Evolutionary conservation across 192 early-diverging fungal species (phyloP), one percentile per base, ranked within the genome.

Genomic region (Umbelopsis ramanniana): DNA sequence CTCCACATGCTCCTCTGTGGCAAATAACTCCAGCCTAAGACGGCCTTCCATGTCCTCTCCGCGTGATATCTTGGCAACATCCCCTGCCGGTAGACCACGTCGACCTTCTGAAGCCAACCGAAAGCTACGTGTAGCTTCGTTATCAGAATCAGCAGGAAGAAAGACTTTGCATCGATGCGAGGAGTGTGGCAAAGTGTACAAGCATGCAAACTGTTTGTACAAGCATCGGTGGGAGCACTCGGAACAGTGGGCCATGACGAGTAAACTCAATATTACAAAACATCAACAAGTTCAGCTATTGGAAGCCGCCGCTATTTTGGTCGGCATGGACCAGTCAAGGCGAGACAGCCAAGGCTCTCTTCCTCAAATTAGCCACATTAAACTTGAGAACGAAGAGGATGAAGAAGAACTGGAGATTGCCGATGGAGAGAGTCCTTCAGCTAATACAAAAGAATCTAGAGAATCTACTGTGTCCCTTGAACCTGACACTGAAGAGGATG

Each of bases 151-250:
- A 22, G 29, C 71, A n/a, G 55, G 45, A 54, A 22, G 52, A n/a
- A 55, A 63, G 57, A 37, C 15, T 35, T 29, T 63, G 0, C 60
- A 74, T 54, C 72, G 81, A 55, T 91, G 90, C 57, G 75, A 78
- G 17, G 82, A 82, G 23, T 91, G 90, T 76, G 88, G 87, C 29
- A 91, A 91, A 69, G 52, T 71, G 0, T 91, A 90, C 79, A 91
- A 91, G 53, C 87, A 89, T 70, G 78, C 84, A 9, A 88, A 85
- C 63, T 90, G 87, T 72, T 74, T 91, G 17, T 63, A 75, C 68
- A 91, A 90, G 75, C 90, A 91, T 79, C 81, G 81, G 33, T 90
- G 89, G 90, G 89, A 91, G 69, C 90, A 91, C 66, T 89, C 89
- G 9, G 82, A 81, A 37, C 80, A 85, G 63, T 91, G 90, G 90